Evolutionary conservation across 352 stramenopile genomes (phyloP), one percentile per base, ranked within the genome.

Genomic region (Phytophthora tubulina): DNA sequence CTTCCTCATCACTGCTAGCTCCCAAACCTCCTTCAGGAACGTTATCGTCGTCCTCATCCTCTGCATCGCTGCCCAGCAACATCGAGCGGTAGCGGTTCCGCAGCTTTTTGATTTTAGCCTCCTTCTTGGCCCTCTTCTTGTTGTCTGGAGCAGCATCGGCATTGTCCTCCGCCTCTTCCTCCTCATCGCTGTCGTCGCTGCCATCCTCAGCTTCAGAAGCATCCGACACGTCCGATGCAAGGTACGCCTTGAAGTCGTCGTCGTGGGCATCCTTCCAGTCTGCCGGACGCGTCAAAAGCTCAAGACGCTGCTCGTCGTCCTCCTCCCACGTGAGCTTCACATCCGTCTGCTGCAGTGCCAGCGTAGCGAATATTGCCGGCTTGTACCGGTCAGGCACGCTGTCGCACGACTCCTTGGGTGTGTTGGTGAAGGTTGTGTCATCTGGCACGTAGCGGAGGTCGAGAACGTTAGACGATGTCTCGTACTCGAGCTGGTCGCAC

Each of bases 401-500:
- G 52, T 88, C 67, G 35, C 86, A 93, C 32, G 82, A 88, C 49
- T 96, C 85, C 75, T 99, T 97, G 36, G 96, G 85, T 31, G 93
- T 48, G 56, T 98, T 93, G 30, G 78, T 71, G 61, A 98, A 97
- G 9, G 85, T 85, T 54, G 97, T 84, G 21, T 98, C 93, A 31
- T 96, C 83, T 3, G 97, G 97, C 39, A 99, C 90, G 59, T 97
- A 98, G 31, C 97, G 85, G 14, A 99, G 67, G 76, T 99, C 98
- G 11, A 99, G 90, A 54, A 94, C 78, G 52, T 98, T 97, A 51
- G 93, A 96, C 8, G 96, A 99, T 48, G 97, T 96, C 74, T 99
- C 97, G 78, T 99, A 98, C 78, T 99, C 98, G 63, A 99, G 90
- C 52, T 98, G 97, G 73, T 99, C 97, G 27, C 97, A 97, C 77